Evolutionary conservation across 495 filamentous ascomycete species (phyloP).

Genomic region (Daldinia bambusicola): DNA sequence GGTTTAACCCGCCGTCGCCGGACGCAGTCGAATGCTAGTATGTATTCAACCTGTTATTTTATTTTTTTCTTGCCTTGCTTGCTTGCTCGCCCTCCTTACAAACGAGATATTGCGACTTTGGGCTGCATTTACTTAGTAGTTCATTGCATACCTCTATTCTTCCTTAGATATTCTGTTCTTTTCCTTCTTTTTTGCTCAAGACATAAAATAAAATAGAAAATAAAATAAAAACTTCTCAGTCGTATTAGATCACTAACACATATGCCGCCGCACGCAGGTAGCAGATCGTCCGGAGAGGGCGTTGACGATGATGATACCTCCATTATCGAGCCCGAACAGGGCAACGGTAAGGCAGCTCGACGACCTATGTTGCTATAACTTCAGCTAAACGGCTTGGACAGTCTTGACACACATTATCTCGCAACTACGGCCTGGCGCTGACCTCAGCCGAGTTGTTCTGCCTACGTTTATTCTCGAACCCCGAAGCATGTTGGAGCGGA

Average conservation of each 20-base stretch:
- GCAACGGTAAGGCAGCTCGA: conserved; percentile 65
- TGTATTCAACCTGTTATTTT: conserved; percentile 18
- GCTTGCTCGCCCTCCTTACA: neutral
- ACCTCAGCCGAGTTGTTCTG: conserved; percentile 91
- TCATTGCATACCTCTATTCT: neutral
- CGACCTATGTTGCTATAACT: neutral
- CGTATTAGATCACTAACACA: conserved; percentile 25
- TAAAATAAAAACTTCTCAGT: neutral
- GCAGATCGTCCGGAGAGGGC: conserved; percentile 59
- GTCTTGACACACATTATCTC: conserved; percentile 96
- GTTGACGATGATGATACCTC: conserved; percentile 75
- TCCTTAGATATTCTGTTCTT: neutral
- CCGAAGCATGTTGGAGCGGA: conserved; percentile 96
- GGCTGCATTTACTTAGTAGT: neutral
- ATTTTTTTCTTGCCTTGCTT: conserved; percentile 1
- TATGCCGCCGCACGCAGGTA: conserved; percentile 51
- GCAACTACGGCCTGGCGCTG: conserved; percentile 93
- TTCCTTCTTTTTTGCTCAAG: too few relatives aligned
- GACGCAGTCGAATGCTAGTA: conserved; percentile 49
- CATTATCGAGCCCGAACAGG: conserved; percentile 79
- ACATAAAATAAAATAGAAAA: too few relatives aligned
- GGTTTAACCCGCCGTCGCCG: conserved; percentile 46
- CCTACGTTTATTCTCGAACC: conserved; percentile 99
- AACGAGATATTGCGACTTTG: neutral
- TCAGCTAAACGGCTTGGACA: conserved; percentile 47